A percentile compares a stretch with the other conserved stretches of the same genome.
These are phyloP conservation scores for Syzygium grande DNA, from an alignment of 345 rosid genomes.

Conservation along the genomic window DNA sequence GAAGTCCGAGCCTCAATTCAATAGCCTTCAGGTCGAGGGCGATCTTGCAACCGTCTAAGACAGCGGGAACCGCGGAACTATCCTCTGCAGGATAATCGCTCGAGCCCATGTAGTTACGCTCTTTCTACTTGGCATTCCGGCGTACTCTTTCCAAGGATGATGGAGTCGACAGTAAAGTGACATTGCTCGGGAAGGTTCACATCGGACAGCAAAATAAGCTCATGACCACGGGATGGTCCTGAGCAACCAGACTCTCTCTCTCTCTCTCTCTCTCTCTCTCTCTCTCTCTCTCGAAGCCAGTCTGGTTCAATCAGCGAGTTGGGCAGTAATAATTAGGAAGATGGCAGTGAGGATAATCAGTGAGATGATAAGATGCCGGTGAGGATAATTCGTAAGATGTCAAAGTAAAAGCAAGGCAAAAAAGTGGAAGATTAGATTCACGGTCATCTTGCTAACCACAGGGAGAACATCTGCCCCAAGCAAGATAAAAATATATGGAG, in stretches of 20 bases:
- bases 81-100: conserved; percentile 40
- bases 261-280: conserved; percentile 3
- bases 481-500: no score
- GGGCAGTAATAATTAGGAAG: no score
- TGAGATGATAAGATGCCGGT: no score
- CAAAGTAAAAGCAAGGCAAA: no score
- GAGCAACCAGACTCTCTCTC: no score
- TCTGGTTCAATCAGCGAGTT: no score
- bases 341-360: no score
- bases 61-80: conserved; percentile 20
- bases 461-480: no score
- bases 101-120: conserved; percentile 48
- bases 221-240: no score
- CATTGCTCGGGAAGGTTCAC: conserved; percentile 39
- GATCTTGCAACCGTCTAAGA: conserved; percentile 15
- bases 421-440: no score
- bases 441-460: no score
- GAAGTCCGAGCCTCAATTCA: conserved; percentile 67
- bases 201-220: conserved; percentile 31
- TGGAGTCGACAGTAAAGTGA: conserved; percentile 28
- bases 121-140: conserved; percentile 27
- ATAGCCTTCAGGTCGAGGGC: conserved; percentile 53
- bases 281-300: background rate
- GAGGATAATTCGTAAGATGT: no score
- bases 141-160: conserved; percentile 26